phyloP scores from a whole-genome alignment of 495 filamentous ascomycete genomes.

The Parathielavia hyrcaniae region DNA sequence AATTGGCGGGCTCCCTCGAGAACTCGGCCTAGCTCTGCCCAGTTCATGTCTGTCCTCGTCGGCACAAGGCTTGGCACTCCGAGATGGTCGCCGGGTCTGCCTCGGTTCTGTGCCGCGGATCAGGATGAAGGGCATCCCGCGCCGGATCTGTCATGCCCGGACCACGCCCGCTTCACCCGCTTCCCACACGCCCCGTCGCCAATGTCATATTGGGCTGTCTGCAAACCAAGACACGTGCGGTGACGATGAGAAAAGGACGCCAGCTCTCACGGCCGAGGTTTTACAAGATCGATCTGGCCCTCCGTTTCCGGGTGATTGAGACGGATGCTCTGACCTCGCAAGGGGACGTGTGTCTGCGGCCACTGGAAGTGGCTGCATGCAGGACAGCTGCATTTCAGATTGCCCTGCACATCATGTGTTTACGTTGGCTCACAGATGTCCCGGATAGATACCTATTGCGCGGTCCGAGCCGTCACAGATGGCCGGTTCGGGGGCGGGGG shows the following conservation, averaged over 20 bases:
- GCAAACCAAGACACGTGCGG: constrained; percentile 12
- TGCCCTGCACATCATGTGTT: too few species aligned
- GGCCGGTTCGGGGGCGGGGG: too few species aligned
- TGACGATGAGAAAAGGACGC: not conserved
- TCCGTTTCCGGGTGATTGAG: not conserved
- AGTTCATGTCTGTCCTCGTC: not conserved
- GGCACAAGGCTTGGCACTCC: too few species aligned
- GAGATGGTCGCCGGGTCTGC: too few species aligned
- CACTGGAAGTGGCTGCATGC: not conserved
- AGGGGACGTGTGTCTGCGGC: not conserved
- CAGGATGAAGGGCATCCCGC: too few species aligned
- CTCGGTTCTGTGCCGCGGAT: too few species aligned
- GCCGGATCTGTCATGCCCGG: not conserved
- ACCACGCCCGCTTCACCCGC: not conserved
- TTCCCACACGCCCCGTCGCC: not conserved
- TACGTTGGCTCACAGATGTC: too few species aligned
- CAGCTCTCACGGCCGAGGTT: not conserved
- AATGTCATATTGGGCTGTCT: not conserved
- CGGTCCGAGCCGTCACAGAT: too few species aligned
- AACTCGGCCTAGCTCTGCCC: not conserved
- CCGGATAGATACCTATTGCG: too few species aligned
- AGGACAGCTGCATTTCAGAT: not conserved
- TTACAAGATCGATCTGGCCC: not conserved
- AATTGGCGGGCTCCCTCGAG: not conserved
- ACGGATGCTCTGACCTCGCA: not conserved